These are phyloP conservation scores for Drosera capensis DNA, from an alignment of 148 eudicot genomes.

Conservation along the genomic window DNA sequence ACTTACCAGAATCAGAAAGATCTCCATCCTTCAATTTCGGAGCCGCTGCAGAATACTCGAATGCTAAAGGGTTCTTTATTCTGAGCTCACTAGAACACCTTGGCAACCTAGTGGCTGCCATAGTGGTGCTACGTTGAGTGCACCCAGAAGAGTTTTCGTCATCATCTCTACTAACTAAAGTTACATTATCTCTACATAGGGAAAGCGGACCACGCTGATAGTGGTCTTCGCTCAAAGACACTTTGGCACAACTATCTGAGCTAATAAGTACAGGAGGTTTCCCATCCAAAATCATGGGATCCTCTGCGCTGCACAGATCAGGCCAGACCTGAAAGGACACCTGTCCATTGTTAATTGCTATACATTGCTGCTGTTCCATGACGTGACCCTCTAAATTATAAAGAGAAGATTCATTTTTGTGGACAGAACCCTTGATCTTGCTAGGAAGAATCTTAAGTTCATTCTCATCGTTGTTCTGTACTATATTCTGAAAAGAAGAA, in stretches of 20 bases:
- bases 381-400: too few species aligned
- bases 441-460: too few species aligned
- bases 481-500: too few species aligned
- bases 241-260: slow-evolving; percentile 42
- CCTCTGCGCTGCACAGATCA: slow-evolving; percentile 6
- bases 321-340: too few species aligned
- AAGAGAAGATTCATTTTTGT: too few species aligned
- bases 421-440: too few species aligned
- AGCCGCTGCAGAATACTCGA: slow-evolving; percentile 64
- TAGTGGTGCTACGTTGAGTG: slow-evolving; percentile 32
- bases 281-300: slow-evolving; percentile 17
- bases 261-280: slow-evolving; percentile 23
- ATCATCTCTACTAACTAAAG: slow-evolving; percentile 68
- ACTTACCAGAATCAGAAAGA: slow-evolving; percentile 39
- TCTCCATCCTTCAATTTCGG: slow-evolving; percentile 61
- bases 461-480: too few species aligned
- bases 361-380: too few species aligned
- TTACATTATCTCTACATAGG: slow-evolving; percentile 51
- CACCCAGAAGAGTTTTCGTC: slow-evolving; percentile 63
- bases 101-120: slow-evolving; percentile 40
- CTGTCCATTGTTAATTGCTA: too few species aligned
- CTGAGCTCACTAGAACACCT: slow-evolving; percentile 29
- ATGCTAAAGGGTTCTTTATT: slow-evolving; percentile 49
- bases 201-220: slow-evolving; percentile 35
- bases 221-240: slow-evolving; percentile 38